These are phyloP conservation scores for Phytomonas serpens DNA, from an alignment of 208 protist species.

Conservation along the genomic window DNA sequence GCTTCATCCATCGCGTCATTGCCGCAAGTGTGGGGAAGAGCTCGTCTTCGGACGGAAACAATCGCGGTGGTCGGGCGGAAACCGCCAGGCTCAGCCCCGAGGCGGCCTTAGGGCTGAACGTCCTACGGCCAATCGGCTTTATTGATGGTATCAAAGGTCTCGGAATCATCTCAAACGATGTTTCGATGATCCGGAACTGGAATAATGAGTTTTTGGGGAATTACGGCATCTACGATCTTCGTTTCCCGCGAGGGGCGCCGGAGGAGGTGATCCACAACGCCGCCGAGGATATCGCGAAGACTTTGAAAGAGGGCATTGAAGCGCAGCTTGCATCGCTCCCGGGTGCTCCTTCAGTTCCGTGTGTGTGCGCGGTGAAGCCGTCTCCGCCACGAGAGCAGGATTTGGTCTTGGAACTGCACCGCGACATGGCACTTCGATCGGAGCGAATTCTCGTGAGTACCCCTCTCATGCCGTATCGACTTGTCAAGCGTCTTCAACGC, in stretches of 20 bases:
- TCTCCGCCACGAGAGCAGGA: slow-evolving; percentile 12
- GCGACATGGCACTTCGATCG: slow-evolving; percentile 10
- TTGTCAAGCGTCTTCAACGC: slow-evolving; percentile 37
- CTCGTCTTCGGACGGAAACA: not conserved
- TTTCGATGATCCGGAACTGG: slow-evolving; percentile 81
- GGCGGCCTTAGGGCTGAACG: slow-evolving; percentile 56
- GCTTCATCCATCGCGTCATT: slow-evolving; percentile 60
- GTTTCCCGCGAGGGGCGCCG: slow-evolving; percentile 60
- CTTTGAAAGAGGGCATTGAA: slow-evolving; percentile 25
- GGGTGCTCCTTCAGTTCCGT: slow-evolving; percentile 36
- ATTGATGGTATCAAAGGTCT: slow-evolving; percentile 72
- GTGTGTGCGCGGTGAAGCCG: slow-evolving; percentile 27
- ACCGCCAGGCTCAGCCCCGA: slow-evolving; percentile 20
- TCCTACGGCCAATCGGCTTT: slow-evolving; percentile 72
- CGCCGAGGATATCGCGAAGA: slow-evolving; percentile 19
- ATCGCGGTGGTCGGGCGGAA: not conserved
- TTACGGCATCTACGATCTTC: slow-evolving; percentile 77
- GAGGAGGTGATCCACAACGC: slow-evolving; percentile 32
- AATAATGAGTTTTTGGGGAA: slow-evolving; percentile 86
- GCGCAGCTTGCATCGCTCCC: slow-evolving; percentile 20
- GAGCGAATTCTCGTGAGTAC: slow-evolving; percentile 57
- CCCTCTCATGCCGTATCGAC: slow-evolving; percentile 67
- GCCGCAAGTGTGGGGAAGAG: too few relatives aligned
- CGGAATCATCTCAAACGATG: slow-evolving; percentile 72
- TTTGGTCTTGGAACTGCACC: slow-evolving; percentile 14